Evolutionary conservation across 129 eudicot genomes (phyloP), one percentile per base, ranked within the genome.

Genomic region (carrot (Daucus carota)): DNA sequence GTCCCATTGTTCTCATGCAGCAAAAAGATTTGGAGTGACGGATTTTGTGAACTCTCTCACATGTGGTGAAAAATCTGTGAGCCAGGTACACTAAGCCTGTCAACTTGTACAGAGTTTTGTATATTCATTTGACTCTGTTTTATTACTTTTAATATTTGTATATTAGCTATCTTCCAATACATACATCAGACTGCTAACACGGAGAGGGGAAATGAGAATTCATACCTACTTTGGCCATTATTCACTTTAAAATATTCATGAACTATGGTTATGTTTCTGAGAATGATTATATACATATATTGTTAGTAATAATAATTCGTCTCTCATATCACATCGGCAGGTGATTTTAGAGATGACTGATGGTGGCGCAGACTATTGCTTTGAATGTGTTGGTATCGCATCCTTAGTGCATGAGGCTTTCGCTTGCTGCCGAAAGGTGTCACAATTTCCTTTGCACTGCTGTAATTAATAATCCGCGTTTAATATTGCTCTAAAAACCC

Each of bases 351-450:
- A 88, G 83, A 83, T 88, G 89, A 88, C 88, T 47, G 87, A 32
- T 72, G 96, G 96, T n/a, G 90, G 96, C 45, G 92, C 96, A 26
- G 92, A 90, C 75, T 85, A 87, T 70, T 87, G 92, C 83, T 90
- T 90, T 68, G 96, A 90, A 68, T 90, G 96, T 79, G 90, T 90
- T 54, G 96, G 96, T 57, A 36, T 33, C 73, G 75, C 88, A 45
- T 79, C 88, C 73, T 57, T 90, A 67, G 87, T 87, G 34, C 77
- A 80, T 15, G 96, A 90, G 73, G 90, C 92, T n/a, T 87, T 32
- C 80, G 87, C 90, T 76, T 81, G 80, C 78, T 85, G 90, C 76
- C 75, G 91, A 73, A 87, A 77, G 92, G 92, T 90, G 24, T 79
- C 63, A 22, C 26, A 6, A 20, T 54, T 54, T 5, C 63, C 28